Evolutionary conservation across 257 asterid genomes (phyloP).

Genomic region (Solanum phureja): DNA sequence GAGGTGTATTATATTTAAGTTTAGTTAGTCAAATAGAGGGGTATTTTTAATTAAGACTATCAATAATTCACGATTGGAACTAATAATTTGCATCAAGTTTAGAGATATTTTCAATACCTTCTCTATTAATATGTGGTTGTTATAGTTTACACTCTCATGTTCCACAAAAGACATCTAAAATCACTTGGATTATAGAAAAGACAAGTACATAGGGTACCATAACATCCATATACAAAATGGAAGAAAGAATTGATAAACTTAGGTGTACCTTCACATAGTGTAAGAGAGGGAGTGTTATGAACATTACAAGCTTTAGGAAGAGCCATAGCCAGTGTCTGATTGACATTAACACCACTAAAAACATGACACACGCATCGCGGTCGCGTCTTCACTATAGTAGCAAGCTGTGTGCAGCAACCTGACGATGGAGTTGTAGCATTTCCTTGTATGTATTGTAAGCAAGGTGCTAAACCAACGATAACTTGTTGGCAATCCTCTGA

Average conservation of each 20-base stretch:
- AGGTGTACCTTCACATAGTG: slow-evolving; percentile 34
- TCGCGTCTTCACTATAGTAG: slow-evolving; percentile 19
- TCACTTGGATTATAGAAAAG: not conserved
- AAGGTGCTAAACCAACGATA: slow-evolving; percentile 34
- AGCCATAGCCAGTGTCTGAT: slow-evolving; percentile 38
- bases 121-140: not conserved
- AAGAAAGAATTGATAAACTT: not conserved
- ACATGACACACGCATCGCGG: slow-evolving; percentile 42
- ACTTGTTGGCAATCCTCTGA: slow-evolving; percentile 29
- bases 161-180: not conserved
- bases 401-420: slow-evolving; percentile 48
- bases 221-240: not conserved
- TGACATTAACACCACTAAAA: slow-evolving; percentile 31
- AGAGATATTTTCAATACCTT: no score
- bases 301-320: slow-evolving; percentile 44
- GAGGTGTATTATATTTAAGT: no score
- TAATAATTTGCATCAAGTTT: no score
- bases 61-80: no score
- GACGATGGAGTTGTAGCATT: slow-evolving; percentile 38
- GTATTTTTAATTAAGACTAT: no score
- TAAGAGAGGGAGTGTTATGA: slow-evolving; percentile 33
- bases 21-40: no score
- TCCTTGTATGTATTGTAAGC: slow-evolving; percentile 41
- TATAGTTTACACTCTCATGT: not conserved
- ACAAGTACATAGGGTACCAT: not conserved